Percentiles rank a stretch among this genome's conserved stretches.
phyloP scores from a whole-genome alignment of 2,329 filamentous ascomycete species.

The Paracorniculantispora psalliotae region DNA sequence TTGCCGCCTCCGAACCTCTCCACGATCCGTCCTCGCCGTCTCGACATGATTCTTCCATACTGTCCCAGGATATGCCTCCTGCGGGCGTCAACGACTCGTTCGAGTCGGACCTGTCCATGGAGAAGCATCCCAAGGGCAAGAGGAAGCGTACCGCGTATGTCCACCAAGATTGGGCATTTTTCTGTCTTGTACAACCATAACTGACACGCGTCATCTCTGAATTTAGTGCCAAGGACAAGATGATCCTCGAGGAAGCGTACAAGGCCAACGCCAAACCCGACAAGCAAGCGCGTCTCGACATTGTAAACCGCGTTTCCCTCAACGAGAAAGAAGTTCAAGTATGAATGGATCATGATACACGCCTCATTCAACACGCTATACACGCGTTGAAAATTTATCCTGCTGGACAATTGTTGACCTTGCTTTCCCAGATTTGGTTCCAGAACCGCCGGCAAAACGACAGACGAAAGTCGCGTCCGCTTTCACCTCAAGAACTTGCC shows the following conservation, averaged over 20 bases:
- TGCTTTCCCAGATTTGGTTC: slow-evolving; percentile 79
- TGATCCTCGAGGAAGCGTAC: slow-evolving; percentile 82
- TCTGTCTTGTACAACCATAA: not conserved
- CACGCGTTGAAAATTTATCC: not conserved
- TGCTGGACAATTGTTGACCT: slow-evolving; percentile 1
- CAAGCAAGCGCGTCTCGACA: slow-evolving; percentile 77
- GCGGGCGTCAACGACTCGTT: not conserved
- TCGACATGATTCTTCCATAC: slow-evolving; percentile 8
- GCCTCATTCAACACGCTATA: not conserved
- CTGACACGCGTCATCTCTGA: slow-evolving; percentile 12
- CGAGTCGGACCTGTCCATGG: slow-evolving; percentile 20
- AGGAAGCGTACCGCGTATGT: slow-evolving; percentile 60
- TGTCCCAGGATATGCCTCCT: slow-evolving; percentile 6
- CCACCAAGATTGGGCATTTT: not conserved
- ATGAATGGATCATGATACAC: slow-evolving; percentile 28
- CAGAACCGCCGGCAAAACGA: slow-evolving; percentile 93
- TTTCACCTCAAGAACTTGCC: slow-evolving; percentile 71
- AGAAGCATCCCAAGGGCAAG: slow-evolving; percentile 54
- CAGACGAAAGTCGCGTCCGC: slow-evolving; percentile 78
- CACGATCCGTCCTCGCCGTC: slow-evolving; percentile 6
- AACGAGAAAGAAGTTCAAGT: slow-evolving; percentile 98
- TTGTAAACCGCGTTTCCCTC: slow-evolving; percentile 79
- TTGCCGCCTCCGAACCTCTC: slow-evolving; percentile 7
- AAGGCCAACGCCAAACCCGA: slow-evolving; percentile 83
- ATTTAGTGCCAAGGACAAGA: slow-evolving; percentile 77